Base-by-base conservation (phyloP, 1,284 basidiomycete genomes). In the Marasmius oreades region DNA sequence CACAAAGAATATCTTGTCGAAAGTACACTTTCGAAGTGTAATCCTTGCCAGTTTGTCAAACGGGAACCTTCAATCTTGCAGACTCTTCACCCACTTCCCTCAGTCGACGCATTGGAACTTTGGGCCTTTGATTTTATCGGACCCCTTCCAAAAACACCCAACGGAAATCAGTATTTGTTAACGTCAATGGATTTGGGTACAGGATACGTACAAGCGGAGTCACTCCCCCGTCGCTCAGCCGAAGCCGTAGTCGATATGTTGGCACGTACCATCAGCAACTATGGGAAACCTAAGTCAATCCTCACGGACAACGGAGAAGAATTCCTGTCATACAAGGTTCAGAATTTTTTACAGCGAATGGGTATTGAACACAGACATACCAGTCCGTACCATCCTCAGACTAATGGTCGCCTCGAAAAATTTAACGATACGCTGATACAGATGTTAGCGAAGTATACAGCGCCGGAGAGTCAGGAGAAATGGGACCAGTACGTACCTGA, bases 401-500 rank as follows among this genome's bases (percentile, higher is more conserved):
- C 56, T 4, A 57, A 57, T 20, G 52, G 56, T 18, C 43, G 45
- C 2, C 56, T 57, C 31, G 51, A 57, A 50, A 57, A 57, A 47
- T 57, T 52, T 51, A 56, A 56, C 28, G 55, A 56, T 22, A 56
- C 43, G 31, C 39, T 45, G 10, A 46, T 54, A 42, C 56, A 57
- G 48, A 57, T 57, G n/a, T 51, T 57, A 50, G 56, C 18, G 26
- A 42, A 37, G 7, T 54, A 24, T 26, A 31, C 23, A n/a, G 31
- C 56, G 24, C 56, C 52, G 8, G 33, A 43, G 18, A 34, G 28
- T 5, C 55, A 57, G 43, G 24, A 46, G 26, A 24, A 52, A n/a
- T 57, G 56, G 56, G 56, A 57, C 36, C 44, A 57, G 36, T 57
- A 57, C 52, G 28, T 57, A 54, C 56, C 52, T 22, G 52, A 57